phyloP scores from a whole-genome alignment of 208 protist genomes.

The Trypanosoma melophagium region DNA sequence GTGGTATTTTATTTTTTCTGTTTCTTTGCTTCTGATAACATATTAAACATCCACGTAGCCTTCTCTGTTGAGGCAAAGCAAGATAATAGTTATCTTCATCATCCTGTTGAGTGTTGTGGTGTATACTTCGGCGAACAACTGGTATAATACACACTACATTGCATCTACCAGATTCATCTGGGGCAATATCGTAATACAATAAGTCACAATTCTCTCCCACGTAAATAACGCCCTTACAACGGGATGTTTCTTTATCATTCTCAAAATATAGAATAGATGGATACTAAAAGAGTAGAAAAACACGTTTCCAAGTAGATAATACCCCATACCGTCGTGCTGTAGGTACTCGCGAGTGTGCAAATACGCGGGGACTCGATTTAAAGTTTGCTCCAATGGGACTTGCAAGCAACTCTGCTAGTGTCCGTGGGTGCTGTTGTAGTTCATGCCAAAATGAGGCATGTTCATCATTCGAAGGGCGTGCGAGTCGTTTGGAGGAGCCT shows the following conservation, averaged over 20 bases:
- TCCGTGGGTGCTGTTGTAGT: neutral
- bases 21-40: neutral
- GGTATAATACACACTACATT: neutral
- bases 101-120: neutral
- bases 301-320: neutral
- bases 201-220: neutral
- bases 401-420: neutral
- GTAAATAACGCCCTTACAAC: neutral
- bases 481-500: slow-evolving; percentile 1
- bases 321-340: neutral
- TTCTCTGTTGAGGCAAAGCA: neutral
- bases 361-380: neutral
- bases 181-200: neutral
- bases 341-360: neutral
- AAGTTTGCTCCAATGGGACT: neutral
- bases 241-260: neutral
- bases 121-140: neutral
- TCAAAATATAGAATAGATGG: slow-evolving; percentile 1
- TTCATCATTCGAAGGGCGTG: slow-evolving; percentile 12
- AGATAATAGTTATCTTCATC: slow-evolving; percentile 1
- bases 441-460: neutral
- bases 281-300: neutral
- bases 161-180: neutral
- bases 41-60: neutral
- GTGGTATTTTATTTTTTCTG: neutral